Conservation (phyloP, 352 stramenopile species). For the Elongisporangium anandrum region DNA sequence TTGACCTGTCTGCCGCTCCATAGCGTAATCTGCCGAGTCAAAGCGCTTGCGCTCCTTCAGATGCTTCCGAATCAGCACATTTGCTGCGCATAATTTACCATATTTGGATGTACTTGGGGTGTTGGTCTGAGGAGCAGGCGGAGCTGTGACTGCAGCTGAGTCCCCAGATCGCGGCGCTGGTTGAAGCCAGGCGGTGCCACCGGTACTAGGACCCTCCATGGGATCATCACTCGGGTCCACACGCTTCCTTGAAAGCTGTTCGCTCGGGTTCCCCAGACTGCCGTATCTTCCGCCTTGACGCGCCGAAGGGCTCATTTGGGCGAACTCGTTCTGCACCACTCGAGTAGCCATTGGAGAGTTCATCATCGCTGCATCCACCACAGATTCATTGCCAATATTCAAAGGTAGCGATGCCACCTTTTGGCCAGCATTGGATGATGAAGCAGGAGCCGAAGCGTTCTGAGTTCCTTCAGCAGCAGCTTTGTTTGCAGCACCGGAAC, state of each 20-base stretch:
- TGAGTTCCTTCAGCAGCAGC: background rate
- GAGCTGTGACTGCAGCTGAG: background rate
- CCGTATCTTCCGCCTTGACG: slow-evolving; percentile 45
- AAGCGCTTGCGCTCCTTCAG: slow-evolving; percentile 81
- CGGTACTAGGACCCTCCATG: slow-evolving; percentile 9
- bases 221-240: slow-evolving; percentile 20
- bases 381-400: slow-evolving; percentile 4
- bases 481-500: background rate
- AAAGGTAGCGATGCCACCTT: background rate
- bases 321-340: slow-evolving; percentile 18
- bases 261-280: slow-evolving; percentile 17
- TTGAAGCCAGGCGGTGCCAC: background rate
- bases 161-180: background rate
- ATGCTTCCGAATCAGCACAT: slow-evolving; percentile 78
- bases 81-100: slow-evolving; percentile 53
- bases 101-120: slow-evolving; percentile 30
- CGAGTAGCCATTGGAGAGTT: slow-evolving; percentile 41
- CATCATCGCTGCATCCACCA: slow-evolving; percentile 12
- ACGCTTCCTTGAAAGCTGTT: background rate
- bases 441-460: background rate
- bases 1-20: slow-evolving; percentile 36
- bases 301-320: slow-evolving; percentile 54
- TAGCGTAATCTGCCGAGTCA: slow-evolving; percentile 75
- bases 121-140: slow-evolving; percentile 3
- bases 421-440: background rate